Evolutionary conservation across 305 asterid species (phyloP), one percentile per base, ranked within the genome.

Genomic region (Fraxinus baroniana): DNA sequence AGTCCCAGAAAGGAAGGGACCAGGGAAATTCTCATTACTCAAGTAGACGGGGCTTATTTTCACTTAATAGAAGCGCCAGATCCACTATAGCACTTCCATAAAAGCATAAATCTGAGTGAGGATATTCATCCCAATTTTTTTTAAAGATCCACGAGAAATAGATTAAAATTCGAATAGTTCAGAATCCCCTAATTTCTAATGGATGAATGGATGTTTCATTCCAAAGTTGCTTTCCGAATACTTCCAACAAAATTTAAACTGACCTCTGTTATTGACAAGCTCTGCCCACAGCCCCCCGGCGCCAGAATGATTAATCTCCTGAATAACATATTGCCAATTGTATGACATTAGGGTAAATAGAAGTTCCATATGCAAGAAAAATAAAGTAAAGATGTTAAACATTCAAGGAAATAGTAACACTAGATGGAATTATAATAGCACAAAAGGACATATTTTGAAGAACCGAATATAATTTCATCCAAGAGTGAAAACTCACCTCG

Each of bases 231-330:
- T 35, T 74, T 36, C 39, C n/a, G 36, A 2, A 57, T 73, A 60
- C 46, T 22, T 46, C 10, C n/a, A 81, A 52, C 20, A 52, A 44
- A 81, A 55, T 18, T 68, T 9, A 60, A 9, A 55, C 79, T 20
- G 12, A 89, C 97, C 98, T 93, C 97, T 87, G 86, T 95, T 95
- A 90, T 88, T 89, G 78, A 95, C 95, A 46, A 95, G 95, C 90
- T 95, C 98, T 24, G 95, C 97, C 98, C 98, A 93, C 74, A 93
- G 62, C 71, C 98, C 98, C 81, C 98, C 98, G 39, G 98, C 90
- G 8, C 98, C 98, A 3, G 98, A 89, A 82, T 95, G 98, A 85
- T 95, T 93, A 85, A 94, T 93, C 88, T 94, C 97, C 97, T 94
- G 85, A 77, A 32, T 5, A 82, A 32, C 44, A 80, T 70, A 13